These are phyloP conservation scores for Populus tomentosa DNA, from an alignment of 441 rosid species.

Conservation along the genomic window DNA sequence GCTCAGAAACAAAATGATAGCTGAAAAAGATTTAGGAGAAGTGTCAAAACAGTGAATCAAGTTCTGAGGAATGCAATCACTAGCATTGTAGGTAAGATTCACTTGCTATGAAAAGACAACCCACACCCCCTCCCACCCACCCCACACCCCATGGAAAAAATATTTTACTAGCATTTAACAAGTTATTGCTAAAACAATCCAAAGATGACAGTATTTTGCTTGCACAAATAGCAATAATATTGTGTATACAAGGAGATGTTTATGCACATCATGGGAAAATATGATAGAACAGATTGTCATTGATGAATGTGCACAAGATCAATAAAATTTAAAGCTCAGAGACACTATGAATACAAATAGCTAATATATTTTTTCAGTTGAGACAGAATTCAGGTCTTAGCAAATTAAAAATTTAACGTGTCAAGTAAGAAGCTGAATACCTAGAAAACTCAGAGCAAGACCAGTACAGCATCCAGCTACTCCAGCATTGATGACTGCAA, in stretches of 20 bases:
- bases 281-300: neutral
- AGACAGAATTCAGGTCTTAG: neutral
- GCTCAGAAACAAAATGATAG: neutral
- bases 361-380: neutral
- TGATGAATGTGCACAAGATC: neutral
- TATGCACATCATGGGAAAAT: neutral
- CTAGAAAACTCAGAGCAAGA: conserved; percentile 86
- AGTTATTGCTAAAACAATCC: no score
- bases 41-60: neutral
- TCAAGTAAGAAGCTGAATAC: conserved; percentile 27
- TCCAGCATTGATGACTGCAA: conserved; percentile 79
- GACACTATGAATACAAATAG: neutral
- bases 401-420: neutral
- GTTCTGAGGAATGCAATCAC: neutral
- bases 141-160: no score
- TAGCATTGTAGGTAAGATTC: neutral
- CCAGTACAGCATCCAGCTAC: conserved; percentile 98
- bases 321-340: neutral
- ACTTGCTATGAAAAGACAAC: no score
- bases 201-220: no score
- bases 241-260: neutral
- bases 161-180: no score
- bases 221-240: no score
- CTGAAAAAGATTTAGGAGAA: neutral
- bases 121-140: no score